Evolutionary conservation across 1,284 basidiomycete genomes (phyloP), one percentile per base, ranked within the genome.

Genomic region (Athelia psychrophila): DNA sequence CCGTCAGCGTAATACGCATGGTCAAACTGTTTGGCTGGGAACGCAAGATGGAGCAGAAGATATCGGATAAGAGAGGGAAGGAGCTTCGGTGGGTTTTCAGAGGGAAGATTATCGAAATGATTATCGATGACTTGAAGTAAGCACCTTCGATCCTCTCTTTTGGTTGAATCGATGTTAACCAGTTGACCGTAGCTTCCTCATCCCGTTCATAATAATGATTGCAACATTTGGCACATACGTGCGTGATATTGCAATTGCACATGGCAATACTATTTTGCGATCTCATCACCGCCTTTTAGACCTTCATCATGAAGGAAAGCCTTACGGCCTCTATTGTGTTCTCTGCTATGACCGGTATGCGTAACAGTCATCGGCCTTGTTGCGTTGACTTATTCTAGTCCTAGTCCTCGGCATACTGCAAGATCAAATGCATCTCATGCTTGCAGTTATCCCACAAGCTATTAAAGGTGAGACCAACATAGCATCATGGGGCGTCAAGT

Each of bases 21-120:
- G 64, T 75, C 62, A 79, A 79, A 65, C 73, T 80, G 64, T 81
- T 80, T 54, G 78, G 66, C 5, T 77, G 75, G 38, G 38, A 76
- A 53, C 60, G 61, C n/a, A 59, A 67, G 47, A 67, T 74, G 53
- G 65, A 70, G 51, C 58, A 68, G 25, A 62, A 69, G 20, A 64
- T 77, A 23, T 55, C 64, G 2, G 63, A 60, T 44, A 73, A 72
- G 58, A 59, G 61, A 61, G 72, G 74, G 49, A 64, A 61, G 9
- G 75, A 77, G 60, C 58, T 77, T 25, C 51, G 54, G 2, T 62
- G 57, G 44, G 54, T 64, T 27, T 56, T 51, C 38, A 64, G 59
- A 47, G 56, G 58, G 42, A 55, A 58, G 35, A 32, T 63, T 48
- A 58, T 23, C 49, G 47, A 10, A 54, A 16, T 22, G 38, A 18